A percentile compares a stretch with the other conserved stretches of the same genome.
phyloP scores from a whole-genome alignment of 2,329 filamentous ascomycete species.

The Neofusicoccum umdonicola region DNA sequence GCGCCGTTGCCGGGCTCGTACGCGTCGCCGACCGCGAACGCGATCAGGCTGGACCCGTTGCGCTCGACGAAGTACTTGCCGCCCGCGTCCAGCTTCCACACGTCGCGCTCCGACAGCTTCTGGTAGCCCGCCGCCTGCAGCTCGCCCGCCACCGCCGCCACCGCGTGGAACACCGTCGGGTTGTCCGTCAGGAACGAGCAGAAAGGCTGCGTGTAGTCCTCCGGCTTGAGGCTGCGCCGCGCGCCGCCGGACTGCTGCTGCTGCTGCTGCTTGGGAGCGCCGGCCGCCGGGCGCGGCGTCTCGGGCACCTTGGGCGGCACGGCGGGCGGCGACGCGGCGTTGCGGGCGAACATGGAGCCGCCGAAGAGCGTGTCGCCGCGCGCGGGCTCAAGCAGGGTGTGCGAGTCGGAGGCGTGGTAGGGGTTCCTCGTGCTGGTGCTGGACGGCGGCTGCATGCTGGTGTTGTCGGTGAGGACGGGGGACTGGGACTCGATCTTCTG shows the following conservation, averaged over 20 bases:
- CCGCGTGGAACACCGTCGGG: constrained; percentile 90
- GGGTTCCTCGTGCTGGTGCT: no score
- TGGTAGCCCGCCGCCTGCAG: constrained; percentile 71
- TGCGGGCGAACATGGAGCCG: constrained; percentile 24
- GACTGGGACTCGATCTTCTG: constrained; percentile 31
- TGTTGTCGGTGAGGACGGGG: constrained; percentile 3
- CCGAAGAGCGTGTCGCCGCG: constrained; percentile 1
- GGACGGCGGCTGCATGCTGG: constrained; percentile 24
- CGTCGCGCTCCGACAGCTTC: constrained; percentile 74
- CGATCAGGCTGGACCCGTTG: constrained; percentile 81
- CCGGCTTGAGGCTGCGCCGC: constrained; percentile 29
- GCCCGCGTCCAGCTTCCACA: constrained; percentile 76
- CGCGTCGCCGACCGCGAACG: constrained; percentile 76
- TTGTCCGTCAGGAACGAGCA: constrained; percentile 84
- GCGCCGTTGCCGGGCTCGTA: constrained; percentile 85
- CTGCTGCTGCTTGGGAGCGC: not conserved
- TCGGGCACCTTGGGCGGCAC: constrained; percentile 35
- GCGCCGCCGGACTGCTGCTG: constrained; percentile 20
- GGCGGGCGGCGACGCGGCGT: constrained; percentile 29
- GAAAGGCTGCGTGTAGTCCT: constrained; percentile 74
- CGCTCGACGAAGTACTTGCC: constrained; percentile 88
- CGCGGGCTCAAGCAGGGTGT: constrained; percentile 21
- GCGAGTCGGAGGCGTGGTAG: not conserved
- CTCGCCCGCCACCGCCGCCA: constrained; percentile 72
- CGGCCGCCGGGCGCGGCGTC: constrained; percentile 12